Evolutionary conservation across 1,139 yeast species (phyloP).

Genomic region (Nakaseomyces sp.): DNA sequence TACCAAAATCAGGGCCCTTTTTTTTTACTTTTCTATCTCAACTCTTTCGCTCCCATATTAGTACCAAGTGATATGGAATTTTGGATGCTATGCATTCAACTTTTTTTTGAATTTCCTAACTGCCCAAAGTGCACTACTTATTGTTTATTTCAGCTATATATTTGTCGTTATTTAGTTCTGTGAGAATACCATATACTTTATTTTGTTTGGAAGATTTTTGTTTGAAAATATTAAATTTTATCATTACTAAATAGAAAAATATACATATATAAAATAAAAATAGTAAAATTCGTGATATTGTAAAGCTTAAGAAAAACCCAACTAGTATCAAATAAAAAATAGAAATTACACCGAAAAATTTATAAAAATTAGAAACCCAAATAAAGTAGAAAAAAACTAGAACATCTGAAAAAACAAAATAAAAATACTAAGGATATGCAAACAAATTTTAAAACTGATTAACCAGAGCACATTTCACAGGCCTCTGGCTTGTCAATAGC

Average conservation of each 20-base stretch:
- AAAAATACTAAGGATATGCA: background rate
- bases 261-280: background rate
- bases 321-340: background rate
- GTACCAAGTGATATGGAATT: background rate
- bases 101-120: too few species aligned
- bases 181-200: too few species aligned
- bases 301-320: background rate
- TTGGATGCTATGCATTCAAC: background rate
- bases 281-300: background rate
- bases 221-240: background rate
- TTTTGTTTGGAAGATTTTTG: too few species aligned
- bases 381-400: conserved; percentile 6
- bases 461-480: conserved; percentile 99
- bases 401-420: conserved; percentile 7
- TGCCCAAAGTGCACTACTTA: too few species aligned
- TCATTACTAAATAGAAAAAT: conserved; percentile 1
- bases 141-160: background rate
- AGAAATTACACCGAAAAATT: conserved; percentile 2
- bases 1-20: too few species aligned
- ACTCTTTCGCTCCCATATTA: too few species aligned
- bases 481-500: conserved; percentile 95
- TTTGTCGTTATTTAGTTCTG: too few species aligned
- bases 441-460: conserved; percentile 16
- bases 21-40: too few species aligned
- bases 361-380: conserved; percentile 10